Base-by-base conservation (phyloP, 371 early-diverging fungal genomes). In the Rhizomucor pusillus region DNA sequence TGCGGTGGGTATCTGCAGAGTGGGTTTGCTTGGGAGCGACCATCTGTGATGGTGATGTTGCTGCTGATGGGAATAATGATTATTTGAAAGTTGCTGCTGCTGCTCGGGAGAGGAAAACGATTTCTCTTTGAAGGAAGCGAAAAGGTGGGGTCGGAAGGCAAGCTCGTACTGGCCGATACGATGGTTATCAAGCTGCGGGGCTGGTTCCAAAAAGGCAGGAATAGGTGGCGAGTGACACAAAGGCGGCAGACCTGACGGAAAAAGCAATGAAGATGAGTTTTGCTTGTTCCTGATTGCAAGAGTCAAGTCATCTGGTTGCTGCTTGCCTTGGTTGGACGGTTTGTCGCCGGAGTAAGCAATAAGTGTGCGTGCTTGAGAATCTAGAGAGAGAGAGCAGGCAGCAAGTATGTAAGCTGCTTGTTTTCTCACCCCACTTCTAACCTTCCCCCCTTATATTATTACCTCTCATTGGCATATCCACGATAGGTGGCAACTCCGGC, bases 171-270 rank as follows among this genome's bases (percentile, higher is more conserved):
- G 37, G 22, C 36, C 46, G 56, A 62, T 41, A 25, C 49, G 46
- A 54, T 60, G 55, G 34, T 43, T 57, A 48, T 54, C 51, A 29
- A 60, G 52, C 44, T 67, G 67, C 1, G 63, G 63, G 9, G 54
- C 46, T 24, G 67, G 67, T 49, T 67, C 67, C 57, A 67, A 45
- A 39, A 60, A 67, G 13, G 65, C 53, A 33, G 62, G 62, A 23
- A 54, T 43, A 3, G 50, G 46, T 12, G 55, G 59, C 29, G n/a
- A 40, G 22, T 29, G 55, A 10, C 14, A 47, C 22, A 18, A 40
- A 37, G 22, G 14, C 14, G 16, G 24, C 40, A 29, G 9, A 43
- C 20, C 20, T 57, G 50, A 12, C 25, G n/a, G 51, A 40, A 25
- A 18, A 51, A n/a, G 24, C 23, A 14, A 20, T 45, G 14, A 40